Base-by-base conservation (phyloP, 768 basidiomycete genomes). In the Plicaturopsis crispa region DNA sequence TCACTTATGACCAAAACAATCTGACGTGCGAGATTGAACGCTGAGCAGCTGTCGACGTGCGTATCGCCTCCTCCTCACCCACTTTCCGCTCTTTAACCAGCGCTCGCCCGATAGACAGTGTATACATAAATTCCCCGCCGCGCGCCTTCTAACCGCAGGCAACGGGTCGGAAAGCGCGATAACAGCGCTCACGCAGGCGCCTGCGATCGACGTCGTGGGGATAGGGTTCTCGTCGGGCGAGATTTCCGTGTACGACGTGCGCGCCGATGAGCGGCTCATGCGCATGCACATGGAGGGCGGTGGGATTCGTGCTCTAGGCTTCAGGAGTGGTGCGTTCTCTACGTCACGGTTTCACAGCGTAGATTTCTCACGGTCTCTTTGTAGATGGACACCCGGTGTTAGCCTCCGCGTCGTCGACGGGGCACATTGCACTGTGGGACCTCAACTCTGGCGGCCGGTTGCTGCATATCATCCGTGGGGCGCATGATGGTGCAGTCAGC, bases 161-260 rank as follows among this genome's bases (percentile, higher is more conserved):
- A 52, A 53, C 38, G 43, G 47, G 46, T 33, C 53, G 54, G 40
- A 59, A 54, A 31, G 48, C 30, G 69, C 85, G 6, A 76, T 98
- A 47, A 92, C 89, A 2, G 66, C 82, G 2, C 52, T 97, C 26
- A 77, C 78, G 1, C 96, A 96, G 55, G 93, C 91, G 6, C 93
- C 94, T 18, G 96, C 93, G 11, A 84, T 98, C 37, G 96, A 99
- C 51, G 90, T 98, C 7, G 72, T 98, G 24, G 96, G 89, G n/a
- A 67, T 99, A 35, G 94, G 91, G 1, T 89, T 87, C 55, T 67
- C 80, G 1, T 87, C 85, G 1, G 96, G 96, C 28, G 80, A 86
- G 49, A 78, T 96, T 20, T 80, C 83, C 0, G 72, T 99, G 3
- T 85, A 92, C 52, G 96, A 99, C 53, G 72, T 97, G 35, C 79